These are phyloP conservation scores for Canavalia gladiata DNA, from an alignment of 306 rosid genomes.

Conservation along the genomic window DNA sequence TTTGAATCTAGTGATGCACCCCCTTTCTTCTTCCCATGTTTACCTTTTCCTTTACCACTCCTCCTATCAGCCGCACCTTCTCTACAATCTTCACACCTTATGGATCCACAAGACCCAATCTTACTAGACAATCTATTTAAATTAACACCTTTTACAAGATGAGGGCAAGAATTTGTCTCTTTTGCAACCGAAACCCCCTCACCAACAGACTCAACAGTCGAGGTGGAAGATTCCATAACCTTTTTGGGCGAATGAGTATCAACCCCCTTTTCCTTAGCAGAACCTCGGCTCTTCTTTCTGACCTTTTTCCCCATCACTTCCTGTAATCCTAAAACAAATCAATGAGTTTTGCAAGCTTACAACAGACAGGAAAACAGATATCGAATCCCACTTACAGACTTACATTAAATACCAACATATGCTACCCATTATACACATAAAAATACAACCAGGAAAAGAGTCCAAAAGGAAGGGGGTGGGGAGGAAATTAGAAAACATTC, in stretches of 20 bases:
- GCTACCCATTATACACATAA: background rate
- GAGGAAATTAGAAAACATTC: background rate
- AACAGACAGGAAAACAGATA: slow-evolving; percentile 16
- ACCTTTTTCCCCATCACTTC: slow-evolving; percentile 87
- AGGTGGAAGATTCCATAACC: slow-evolving; percentile 46
- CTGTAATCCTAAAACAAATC: slow-evolving; percentile 59
- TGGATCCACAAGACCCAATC: slow-evolving; percentile 57
- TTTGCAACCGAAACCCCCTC: slow-evolving; percentile 58
- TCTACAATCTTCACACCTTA: slow-evolving; percentile 81
- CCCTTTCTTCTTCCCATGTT: slow-evolving; percentile 79
- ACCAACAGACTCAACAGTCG: slow-evolving; percentile 53
- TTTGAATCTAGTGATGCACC: slow-evolving; percentile 63
- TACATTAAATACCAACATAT: slow-evolving; percentile 14
- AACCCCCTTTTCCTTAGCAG: slow-evolving; percentile 66
- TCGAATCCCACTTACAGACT: background rate
- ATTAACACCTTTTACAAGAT: slow-evolving; percentile 76
- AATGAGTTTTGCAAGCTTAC: slow-evolving; percentile 39
- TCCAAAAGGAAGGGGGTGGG: no score
- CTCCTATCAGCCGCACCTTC: slow-evolving; percentile 70
- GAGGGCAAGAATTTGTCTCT: slow-evolving; percentile 72
- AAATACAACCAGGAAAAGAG: background rate
- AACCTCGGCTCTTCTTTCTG: slow-evolving; percentile 70
- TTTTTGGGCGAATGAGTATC: slow-evolving; percentile 50
- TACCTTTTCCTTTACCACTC: slow-evolving; percentile 72
- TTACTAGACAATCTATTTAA: slow-evolving; percentile 63